phyloP scores from a whole-genome alignment of 1,284 basidiomycete genomes.

The Spongispora temasekensis region DNA sequence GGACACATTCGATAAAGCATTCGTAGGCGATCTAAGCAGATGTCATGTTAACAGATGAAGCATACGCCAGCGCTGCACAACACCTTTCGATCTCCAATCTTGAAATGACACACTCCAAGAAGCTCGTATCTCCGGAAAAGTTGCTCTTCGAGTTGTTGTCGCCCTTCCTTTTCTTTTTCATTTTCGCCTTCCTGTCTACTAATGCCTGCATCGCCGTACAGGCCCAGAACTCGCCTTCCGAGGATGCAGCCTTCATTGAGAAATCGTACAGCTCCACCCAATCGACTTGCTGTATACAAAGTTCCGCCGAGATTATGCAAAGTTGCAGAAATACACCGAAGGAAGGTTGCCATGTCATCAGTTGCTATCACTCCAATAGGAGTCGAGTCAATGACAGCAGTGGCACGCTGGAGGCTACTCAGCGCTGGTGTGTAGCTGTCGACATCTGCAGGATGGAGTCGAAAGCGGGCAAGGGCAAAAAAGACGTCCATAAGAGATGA shows the following conservation, averaged over 20 bases:
- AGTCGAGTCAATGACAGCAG: constrained; percentile 34
- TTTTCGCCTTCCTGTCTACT: constrained; percentile 14
- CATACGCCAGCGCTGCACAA: not conserved
- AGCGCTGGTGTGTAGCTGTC: constrained; percentile 53
- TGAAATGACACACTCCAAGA: constrained; percentile 73
- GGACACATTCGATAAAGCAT: constrained; percentile 55
- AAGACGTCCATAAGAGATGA: constrained; percentile 60
- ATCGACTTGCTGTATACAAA: constrained; percentile 60
- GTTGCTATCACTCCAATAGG: constrained; percentile 2
- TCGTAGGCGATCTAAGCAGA: constrained; percentile 56
- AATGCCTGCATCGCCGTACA: constrained; percentile 11
- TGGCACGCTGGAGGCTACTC: constrained; percentile 49
- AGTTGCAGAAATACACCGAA: constrained; percentile 67
- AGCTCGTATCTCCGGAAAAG: constrained; percentile 75
- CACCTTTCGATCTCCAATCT: constrained; percentile 71
- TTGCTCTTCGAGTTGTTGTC: constrained; percentile 62
- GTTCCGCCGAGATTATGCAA: constrained; percentile 65
- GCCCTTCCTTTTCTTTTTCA: constrained; percentile 48
- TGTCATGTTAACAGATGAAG: constrained; percentile 7
- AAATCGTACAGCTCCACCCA: constrained; percentile 66
- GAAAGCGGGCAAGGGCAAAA: constrained; percentile 57
- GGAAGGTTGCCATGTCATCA: constrained; percentile 51
- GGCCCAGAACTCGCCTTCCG: constrained; percentile 47
- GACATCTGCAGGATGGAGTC: constrained; percentile 46
- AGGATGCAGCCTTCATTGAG: constrained; percentile 59